Evolutionary conservation across 2,329 filamentous ascomycete genomes (phyloP).

Genomic region (Paecilomyces formosus): DNA sequence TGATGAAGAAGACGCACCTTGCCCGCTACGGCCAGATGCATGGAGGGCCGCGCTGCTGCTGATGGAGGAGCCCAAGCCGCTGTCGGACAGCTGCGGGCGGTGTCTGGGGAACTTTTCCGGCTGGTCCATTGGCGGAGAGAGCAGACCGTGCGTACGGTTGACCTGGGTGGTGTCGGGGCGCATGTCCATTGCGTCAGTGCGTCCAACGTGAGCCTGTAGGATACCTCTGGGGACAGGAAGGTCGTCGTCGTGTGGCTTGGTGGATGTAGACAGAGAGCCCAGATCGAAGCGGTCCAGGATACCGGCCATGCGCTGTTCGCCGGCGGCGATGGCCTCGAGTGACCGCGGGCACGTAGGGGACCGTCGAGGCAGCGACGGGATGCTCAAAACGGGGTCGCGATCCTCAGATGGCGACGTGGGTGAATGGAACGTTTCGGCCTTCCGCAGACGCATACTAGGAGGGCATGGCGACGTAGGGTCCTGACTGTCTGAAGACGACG

Average conservation of each 20-base stretch:
- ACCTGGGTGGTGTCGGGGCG: slow-evolving; percentile 12
- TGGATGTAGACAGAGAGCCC: slow-evolving; percentile 43
- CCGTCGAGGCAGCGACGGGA: slow-evolving; percentile 51
- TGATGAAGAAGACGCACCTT: slow-evolving; percentile 36
- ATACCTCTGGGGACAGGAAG: slow-evolving; percentile 55
- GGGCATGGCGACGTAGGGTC: slow-evolving; percentile 14
- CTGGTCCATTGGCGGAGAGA: slow-evolving; percentile 30
- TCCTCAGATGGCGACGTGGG: slow-evolving; percentile 33
- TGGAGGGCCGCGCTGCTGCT: slow-evolving; percentile 45
- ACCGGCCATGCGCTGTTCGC: slow-evolving; percentile 60
- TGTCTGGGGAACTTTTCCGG: slow-evolving; percentile 42
- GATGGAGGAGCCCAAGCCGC: slow-evolving; percentile 79
- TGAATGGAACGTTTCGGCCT: slow-evolving; percentile 59
- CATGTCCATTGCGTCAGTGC: slow-evolving; percentile 27
- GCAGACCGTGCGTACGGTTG: slow-evolving; percentile 21
- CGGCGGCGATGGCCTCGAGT: slow-evolving; percentile 63
- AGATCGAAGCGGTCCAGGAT: slow-evolving; percentile 60
- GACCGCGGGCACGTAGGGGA: slow-evolving; percentile 51
- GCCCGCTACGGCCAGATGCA: slow-evolving; percentile 40
- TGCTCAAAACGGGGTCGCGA: slow-evolving; percentile 34
- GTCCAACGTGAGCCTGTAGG: slow-evolving; percentile 49
- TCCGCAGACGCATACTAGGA: slow-evolving; percentile 53
- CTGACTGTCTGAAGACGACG: slow-evolving; percentile 13
- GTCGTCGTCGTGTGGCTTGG: slow-evolving; percentile 44
- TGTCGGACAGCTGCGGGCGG: slow-evolving; percentile 72